These are phyloP conservation scores for Cucurbita argyrosperma DNA, from an alignment of 306 rosid genomes.

Conservation along the genomic window DNA sequence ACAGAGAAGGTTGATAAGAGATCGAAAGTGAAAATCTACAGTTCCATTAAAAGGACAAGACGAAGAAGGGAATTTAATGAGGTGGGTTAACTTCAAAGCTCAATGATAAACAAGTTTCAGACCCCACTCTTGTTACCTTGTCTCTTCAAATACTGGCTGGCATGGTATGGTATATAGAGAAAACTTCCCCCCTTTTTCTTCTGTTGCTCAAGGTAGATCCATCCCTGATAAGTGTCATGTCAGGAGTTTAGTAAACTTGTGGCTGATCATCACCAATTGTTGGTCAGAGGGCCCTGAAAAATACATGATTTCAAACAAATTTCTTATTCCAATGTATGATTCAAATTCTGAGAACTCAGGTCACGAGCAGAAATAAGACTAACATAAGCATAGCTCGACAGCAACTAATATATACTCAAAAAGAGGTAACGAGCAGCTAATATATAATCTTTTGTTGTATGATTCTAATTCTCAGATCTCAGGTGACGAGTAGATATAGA, in stretches of 20 bases:
- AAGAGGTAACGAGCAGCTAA: too few species aligned
- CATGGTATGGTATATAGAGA: not conserved
- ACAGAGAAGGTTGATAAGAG: not conserved
- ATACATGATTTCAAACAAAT: not conserved
- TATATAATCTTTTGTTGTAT: not conserved
- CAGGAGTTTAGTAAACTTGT: not conserved
- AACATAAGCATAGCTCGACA: not conserved
- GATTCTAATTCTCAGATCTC: too few species aligned
- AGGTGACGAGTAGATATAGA: too few species aligned
- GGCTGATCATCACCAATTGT: not conserved
- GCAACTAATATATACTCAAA: too few species aligned
- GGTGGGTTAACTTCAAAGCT: constrained; percentile 6
- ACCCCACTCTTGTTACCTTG: constrained; percentile 7
- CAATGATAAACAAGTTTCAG: not conserved
- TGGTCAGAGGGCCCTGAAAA: not conserved
- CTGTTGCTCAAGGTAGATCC: not conserved
- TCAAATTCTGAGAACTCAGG: not conserved
- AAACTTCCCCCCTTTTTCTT: not conserved
- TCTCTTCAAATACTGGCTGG: constrained; percentile 1
- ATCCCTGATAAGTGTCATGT: not conserved
- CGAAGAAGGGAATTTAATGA: not conserved
- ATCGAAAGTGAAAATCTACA: not conserved
- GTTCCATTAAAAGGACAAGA: not conserved
- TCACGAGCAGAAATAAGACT: not conserved
- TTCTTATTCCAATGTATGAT: not conserved